These are phyloP conservation scores for Caryopteris hybrid DNA, from an alignment of 305 asterid genomes.

Conservation along the genomic window DNA sequence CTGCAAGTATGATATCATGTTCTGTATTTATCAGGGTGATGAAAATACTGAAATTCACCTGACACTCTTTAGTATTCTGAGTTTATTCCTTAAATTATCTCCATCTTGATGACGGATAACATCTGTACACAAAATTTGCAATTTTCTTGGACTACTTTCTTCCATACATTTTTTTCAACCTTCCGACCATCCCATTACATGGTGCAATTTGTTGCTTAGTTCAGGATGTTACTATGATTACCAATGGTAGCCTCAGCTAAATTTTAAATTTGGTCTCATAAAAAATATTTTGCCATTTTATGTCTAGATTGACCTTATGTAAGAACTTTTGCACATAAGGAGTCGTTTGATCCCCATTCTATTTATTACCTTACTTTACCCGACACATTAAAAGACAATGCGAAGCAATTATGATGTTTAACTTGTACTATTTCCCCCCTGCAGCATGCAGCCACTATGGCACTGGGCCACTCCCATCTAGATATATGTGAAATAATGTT, in stretches of 20 bases:
- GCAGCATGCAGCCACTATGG: constrained; percentile 98
- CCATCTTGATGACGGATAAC: background rate
- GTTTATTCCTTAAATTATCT: background rate
- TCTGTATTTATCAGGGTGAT: background rate
- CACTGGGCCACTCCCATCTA: constrained; percentile 97
- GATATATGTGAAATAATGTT: constrained; percentile 97
- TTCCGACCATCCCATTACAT: background rate
- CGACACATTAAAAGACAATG: background rate
- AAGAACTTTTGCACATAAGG: constrained; percentile 2
- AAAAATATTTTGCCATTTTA: background rate
- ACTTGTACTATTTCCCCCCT: constrained; percentile 13
- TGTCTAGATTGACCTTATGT: constrained; percentile 4
- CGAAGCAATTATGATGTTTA: constrained; percentile 6
- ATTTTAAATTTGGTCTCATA: background rate
- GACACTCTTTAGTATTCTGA: background rate
- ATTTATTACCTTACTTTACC: constrained; percentile 11
- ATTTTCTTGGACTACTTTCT: background rate
- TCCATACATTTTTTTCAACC: constrained; percentile 6
- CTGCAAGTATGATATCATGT: background rate
- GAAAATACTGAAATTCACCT: background rate
- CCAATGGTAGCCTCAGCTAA: background rate
- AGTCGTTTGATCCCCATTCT: constrained; percentile 8
- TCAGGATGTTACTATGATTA: constrained; percentile 3
- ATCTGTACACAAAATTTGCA: background rate
- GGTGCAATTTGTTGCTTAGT: constrained; percentile 2